Percentiles rank a stretch among this genome's conserved stretches.
Conservation (phyloP, 495 filamentous ascomycete genomes). For the Tuber umbilicatum region DNA sequence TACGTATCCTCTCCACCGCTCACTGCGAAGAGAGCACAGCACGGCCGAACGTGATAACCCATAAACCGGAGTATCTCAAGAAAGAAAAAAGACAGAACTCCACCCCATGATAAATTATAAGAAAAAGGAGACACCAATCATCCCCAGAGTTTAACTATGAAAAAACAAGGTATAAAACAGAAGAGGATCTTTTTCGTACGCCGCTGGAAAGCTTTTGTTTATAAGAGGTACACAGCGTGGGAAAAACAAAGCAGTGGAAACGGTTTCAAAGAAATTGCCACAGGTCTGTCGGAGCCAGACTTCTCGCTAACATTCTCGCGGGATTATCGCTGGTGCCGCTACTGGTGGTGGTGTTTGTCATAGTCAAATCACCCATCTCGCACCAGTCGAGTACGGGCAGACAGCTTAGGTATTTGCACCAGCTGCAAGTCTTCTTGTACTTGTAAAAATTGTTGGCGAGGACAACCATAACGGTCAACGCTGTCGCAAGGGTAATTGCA, state of each 20-base stretch:
- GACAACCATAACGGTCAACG: slow-evolving; percentile 74
- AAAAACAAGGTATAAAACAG: background rate
- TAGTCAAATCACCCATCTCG: slow-evolving; percentile 54
- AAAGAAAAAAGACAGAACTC: background rate
- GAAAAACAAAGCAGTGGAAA: background rate
- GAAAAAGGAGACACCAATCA: background rate
- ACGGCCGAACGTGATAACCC: too few species aligned
- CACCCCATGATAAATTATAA: background rate
- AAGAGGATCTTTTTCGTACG: background rate
- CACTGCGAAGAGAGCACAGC: background rate
- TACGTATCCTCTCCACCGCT: background rate
- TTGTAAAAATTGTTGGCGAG: slow-evolving; percentile 86
- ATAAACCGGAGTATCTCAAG: background rate
- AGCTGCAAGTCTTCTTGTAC: slow-evolving; percentile 64
- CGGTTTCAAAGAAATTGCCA: slow-evolving; percentile 4
- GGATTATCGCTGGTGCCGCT: slow-evolving; percentile 33
- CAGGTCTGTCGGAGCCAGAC: background rate
- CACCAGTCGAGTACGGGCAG: slow-evolving; percentile 79
- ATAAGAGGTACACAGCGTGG: background rate
- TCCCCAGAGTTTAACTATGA: background rate
- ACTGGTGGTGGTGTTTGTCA: slow-evolving; percentile 34
- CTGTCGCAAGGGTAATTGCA: slow-evolving; percentile 67
- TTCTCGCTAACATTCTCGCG: slow-evolving; percentile 27
- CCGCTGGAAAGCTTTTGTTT: slow-evolving; percentile 14
- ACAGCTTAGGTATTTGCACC: slow-evolving; percentile 93